Base-by-base conservation (phyloP, 2,329 filamentous ascomycete genomes). In the Penicillium frequentans region DNA sequence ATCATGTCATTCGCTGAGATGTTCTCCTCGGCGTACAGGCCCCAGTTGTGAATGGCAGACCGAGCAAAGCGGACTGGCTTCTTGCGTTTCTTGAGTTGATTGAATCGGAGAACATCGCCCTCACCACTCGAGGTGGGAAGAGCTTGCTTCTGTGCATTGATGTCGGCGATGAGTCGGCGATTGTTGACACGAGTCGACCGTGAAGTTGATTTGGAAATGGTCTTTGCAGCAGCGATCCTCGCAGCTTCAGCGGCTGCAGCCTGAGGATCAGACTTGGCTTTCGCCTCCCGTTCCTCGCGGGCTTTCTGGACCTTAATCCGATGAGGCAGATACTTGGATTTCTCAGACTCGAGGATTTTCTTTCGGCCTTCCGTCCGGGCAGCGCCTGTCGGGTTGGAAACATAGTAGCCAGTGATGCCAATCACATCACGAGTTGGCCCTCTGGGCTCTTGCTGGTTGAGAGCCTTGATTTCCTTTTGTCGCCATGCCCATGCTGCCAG, bases 1-100 rank as follows among this genome's bases (percentile, higher is more conserved):
- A 99, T 99, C 92, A 99, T 97, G 76, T 99, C 95, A 74, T 96
- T 96, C 73, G 93, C 92, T 58, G 90, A 86, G 62, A 99, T 99
- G 71, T 96, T 95, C 77, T 99, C 95, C 82, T 97, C 93, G 3
- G 95, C 93, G 71, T 99, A 99, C 27, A 99, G 79, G 27, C 95
- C 95, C 95, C 95, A 99, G 69, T 97, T 98, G 77, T 99, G 95
- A 68, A 99, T 99, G 46, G 95, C 95, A 52, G 95, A 99, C 45
- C 95, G 86, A 56, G 93, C 95, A 76, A 99, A 99, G 73, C 96
- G 95, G 73, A 99, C 95, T 1, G 93, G 93, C 82, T 99, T 99
- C 86, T 98, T 99, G 60, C 95, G 90, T 79, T 98, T 99, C 84
- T 98, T 97, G 57, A 99, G 87, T 79, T 98, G 95, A 76, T 99